A percentile compares a stretch with the other conserved stretches of the same genome.
phyloP scores from a whole-genome alignment of 345 rosid species.

The Arabis alpina region DNA sequence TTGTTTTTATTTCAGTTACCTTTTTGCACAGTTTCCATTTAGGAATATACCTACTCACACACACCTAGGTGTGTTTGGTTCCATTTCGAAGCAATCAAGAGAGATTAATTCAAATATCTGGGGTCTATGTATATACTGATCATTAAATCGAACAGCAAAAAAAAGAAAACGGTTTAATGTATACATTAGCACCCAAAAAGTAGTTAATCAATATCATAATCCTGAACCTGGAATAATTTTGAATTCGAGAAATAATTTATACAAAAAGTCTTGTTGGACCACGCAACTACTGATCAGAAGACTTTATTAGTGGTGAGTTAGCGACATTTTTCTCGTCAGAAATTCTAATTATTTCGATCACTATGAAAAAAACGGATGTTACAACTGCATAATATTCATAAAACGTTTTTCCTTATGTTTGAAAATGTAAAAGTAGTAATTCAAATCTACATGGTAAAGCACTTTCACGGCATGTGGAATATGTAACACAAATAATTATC shows the following conservation, averaged over 20 bases:
- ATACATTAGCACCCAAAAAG: background rate
- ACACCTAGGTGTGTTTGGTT: conserved; percentile 7
- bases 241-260: background rate
- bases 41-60: conserved; percentile 33
- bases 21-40: conserved; percentile 34
- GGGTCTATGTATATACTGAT: background rate
- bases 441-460: background rate
- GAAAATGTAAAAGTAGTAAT: background rate
- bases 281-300: background rate
- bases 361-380: background rate
- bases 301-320: conserved; percentile 6
- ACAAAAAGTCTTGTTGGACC: conserved; percentile 24
- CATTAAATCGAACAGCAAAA: background rate
- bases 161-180: background rate
- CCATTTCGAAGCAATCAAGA: conserved; percentile 9
- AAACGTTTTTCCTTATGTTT: background rate
- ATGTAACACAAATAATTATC: background rate
- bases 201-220: background rate
- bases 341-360: conserved; percentile 6
- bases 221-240: background rate
- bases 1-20: conserved; percentile 19
- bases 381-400: background rate
- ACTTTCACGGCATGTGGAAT: background rate
- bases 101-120: background rate
- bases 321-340: conserved; percentile 8